These are phyloP conservation scores for Melampsora americana DNA, from an alignment of 1,284 basidiomycete species.

Conservation along the genomic window DNA sequence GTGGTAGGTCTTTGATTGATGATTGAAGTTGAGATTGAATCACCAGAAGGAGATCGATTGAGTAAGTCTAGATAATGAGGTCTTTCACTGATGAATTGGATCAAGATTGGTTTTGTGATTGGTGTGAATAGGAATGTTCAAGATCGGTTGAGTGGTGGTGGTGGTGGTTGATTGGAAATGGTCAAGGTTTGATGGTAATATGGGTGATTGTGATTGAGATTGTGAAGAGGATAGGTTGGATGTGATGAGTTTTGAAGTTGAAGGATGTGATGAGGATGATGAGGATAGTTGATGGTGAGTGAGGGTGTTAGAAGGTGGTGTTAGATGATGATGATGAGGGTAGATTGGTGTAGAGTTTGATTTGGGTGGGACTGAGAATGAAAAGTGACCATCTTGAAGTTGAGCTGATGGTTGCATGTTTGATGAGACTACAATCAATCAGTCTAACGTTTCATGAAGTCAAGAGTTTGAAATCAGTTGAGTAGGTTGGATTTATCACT, in stretches of 20 bases:
- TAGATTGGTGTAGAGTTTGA: neutral
- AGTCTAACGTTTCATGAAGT: too few relatives aligned
- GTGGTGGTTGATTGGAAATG: neutral
- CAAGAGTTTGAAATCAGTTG: too few relatives aligned
- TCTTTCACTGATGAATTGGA: neutral
- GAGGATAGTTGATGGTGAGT: neutral
- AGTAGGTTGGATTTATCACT: too few relatives aligned
- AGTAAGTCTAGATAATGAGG: neutral
- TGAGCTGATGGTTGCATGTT: neutral
- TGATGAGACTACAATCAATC: too few relatives aligned
- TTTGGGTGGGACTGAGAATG: conserved; percentile 36
- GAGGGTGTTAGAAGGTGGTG: too few relatives aligned
- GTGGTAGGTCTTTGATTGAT: neutral
- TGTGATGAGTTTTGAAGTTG: too few relatives aligned
- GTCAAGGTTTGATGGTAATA: neutral
- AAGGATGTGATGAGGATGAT: too few relatives aligned
- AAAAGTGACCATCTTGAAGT: conserved; percentile 21
- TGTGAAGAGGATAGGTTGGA: neutral
- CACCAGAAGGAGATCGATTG: neutral
- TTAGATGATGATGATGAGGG: neutral
- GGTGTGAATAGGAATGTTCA: neutral
- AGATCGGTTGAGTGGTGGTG: neutral
- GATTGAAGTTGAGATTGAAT: conserved; percentile 9
- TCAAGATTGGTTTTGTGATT: neutral
- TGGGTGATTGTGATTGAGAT: neutral